These are phyloP conservation scores for Solanum chacoense DNA, from an alignment of 305 asterid genomes.

Conservation along the genomic window DNA sequence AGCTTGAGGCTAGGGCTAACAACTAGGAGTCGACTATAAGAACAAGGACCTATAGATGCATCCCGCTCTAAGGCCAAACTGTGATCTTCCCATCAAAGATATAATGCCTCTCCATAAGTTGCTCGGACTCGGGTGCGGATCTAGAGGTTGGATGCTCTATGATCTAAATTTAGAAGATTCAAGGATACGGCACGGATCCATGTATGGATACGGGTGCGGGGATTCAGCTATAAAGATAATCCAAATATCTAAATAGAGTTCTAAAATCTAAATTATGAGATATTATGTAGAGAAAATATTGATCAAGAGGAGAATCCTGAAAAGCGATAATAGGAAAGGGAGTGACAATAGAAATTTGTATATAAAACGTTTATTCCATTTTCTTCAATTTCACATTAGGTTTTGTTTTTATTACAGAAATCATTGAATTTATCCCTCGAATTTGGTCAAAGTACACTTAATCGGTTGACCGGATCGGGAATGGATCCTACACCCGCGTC, in stretches of 20 bases:
- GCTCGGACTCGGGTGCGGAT: neutral
- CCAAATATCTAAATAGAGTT: neutral
- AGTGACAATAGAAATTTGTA: neutral
- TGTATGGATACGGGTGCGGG: neutral
- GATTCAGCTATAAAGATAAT: neutral
- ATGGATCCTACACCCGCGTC: neutral
- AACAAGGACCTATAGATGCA: neutral
- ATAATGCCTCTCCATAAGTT: neutral
- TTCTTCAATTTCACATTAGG: neutral
- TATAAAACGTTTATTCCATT: neutral
- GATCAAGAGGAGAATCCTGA: neutral
- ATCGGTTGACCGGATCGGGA: neutral
- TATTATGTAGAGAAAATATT: neutral
- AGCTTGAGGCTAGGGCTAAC: neutral
- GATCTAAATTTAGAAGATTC: neutral
- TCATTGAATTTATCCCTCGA: neutral
- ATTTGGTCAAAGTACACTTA: neutral
- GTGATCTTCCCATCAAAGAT: neutral
- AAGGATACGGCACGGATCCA: neutral
- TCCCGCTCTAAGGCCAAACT: neutral
- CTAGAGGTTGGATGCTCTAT: neutral
- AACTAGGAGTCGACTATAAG: neutral
- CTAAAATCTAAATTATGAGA: too few species aligned
- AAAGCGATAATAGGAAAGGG: neutral
- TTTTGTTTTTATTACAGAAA: too few species aligned